phyloP scores from a whole-genome alignment of 2,329 filamentous ascomycete species.

The Sclerotinia minor region DNA sequence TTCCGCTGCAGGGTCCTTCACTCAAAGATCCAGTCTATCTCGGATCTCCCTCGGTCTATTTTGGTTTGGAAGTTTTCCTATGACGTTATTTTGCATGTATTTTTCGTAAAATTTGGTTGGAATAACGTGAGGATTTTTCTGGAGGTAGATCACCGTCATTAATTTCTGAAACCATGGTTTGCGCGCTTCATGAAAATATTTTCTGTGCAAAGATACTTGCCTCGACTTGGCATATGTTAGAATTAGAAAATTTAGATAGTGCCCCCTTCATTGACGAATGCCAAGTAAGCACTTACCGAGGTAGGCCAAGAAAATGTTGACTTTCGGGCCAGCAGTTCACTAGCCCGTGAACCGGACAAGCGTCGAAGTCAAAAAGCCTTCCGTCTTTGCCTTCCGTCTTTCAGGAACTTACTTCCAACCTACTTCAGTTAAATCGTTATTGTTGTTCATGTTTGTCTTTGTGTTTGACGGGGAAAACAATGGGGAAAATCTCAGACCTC shows the following conservation, averaged over 20 bases:
- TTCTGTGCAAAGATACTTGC: background rate
- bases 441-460: background rate
- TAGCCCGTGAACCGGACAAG: background rate
- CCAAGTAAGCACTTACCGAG: background rate
- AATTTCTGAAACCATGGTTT: slow-evolving; percentile 7
- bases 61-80: background rate
- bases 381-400: slow-evolving; percentile 1
- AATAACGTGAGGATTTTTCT: slow-evolving; percentile 4
- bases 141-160: slow-evolving; percentile 12
- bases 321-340: slow-evolving; percentile 7
- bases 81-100: slow-evolving; percentile 22
- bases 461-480: background rate
- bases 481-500: background rate
- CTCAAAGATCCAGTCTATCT: slow-evolving; percentile 17
- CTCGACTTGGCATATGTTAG: slow-evolving; percentile 13
- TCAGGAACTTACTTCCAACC: background rate
- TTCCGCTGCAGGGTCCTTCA: slow-evolving; percentile 24
- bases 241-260: background rate
- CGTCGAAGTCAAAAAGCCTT: background rate
- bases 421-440: background rate
- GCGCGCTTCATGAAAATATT: slow-evolving; percentile 3
- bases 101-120: slow-evolving; percentile 7
- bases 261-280: background rate
- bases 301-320: background rate
- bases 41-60: slow-evolving; percentile 24